Evolutionary conservation across 148 eudicot genomes (phyloP).

Genomic region (Spergularia marina): DNA sequence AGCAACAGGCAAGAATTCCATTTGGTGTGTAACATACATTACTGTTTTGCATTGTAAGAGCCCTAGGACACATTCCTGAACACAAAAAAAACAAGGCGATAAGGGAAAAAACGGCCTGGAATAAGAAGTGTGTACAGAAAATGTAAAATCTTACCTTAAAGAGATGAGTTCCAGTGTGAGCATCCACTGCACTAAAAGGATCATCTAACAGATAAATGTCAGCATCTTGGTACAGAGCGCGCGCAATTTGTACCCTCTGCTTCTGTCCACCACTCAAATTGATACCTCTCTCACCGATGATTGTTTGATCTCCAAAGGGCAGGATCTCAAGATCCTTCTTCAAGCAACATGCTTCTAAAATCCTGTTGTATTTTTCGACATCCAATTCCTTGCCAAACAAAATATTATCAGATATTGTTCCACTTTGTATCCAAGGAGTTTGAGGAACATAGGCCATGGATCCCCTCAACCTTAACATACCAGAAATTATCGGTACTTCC

Average conservation of each 20-base stretch:
- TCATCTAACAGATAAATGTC: slow-evolving; percentile 50
- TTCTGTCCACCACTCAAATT: slow-evolving; percentile 52
- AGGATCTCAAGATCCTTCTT: slow-evolving; percentile 46
- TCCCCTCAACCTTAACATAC: slow-evolving; percentile 36
- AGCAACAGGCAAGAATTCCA: slow-evolving; percentile 43
- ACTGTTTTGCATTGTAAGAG: slow-evolving; percentile 33
- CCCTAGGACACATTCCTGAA: slow-evolving; percentile 42
- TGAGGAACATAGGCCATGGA: slow-evolving; percentile 50
- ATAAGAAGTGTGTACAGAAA: background rate
- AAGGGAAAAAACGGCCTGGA: background rate
- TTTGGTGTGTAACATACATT: slow-evolving; percentile 41
- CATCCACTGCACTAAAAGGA: slow-evolving; percentile 53
- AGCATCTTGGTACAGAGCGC: slow-evolving; percentile 49
- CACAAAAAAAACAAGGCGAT: background rate
- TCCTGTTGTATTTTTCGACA: slow-evolving; percentile 28
- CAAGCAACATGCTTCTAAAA: slow-evolving; percentile 40
- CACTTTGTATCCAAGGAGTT: slow-evolving; percentile 52
- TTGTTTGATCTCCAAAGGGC: slow-evolving; percentile 36
- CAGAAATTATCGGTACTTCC: slow-evolving; percentile 44
- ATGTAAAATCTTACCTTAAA: slow-evolving; percentile 26
- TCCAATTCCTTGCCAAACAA: slow-evolving; percentile 47
- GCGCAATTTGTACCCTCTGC: slow-evolving; percentile 46
- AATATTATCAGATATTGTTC: slow-evolving; percentile 50
- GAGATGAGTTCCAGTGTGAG: slow-evolving; percentile 45
- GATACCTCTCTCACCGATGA: slow-evolving; percentile 49